Evolutionary conservation across 192 early-diverging fungal genomes (phyloP), one percentile per base, ranked within the genome.

Genomic region (Spizellomyces sp.): DNA sequence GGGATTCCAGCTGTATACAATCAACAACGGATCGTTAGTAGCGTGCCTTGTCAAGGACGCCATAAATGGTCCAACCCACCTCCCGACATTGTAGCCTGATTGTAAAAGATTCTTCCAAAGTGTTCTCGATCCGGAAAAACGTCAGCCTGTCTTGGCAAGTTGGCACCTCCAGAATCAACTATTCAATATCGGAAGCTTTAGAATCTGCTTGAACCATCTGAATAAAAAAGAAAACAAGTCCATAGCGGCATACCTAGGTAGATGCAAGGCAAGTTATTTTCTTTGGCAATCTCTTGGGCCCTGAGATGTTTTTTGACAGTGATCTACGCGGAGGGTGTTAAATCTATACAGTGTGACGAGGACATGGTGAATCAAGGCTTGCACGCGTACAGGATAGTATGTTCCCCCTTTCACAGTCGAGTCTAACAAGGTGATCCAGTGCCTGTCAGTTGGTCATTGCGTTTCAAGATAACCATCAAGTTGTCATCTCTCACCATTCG

Each of bases 371-470:
- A 12, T 59, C 21, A 7, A 3, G 57, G 47, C 46, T 43, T 2
- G 12, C 42, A 19, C 45, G 15, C 70, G 21, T 61, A 90, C 88
- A 66, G 96, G 96, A 71, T 94, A 98, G 82, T 98, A 98, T 52
- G 94, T 91, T 64, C 96, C 96, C 74, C 96, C 96, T 83, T 98
- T 98, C 63, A 98, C 96, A 1, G 96, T 98, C 4, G 94, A 91
- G 78, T 98, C 95, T 79, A 54, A 10, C 21, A 36, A 36, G 27
- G 27, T 36, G 27, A 22, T 48, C 15, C 9, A 41, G 58, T 9
- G 21, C 1, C 48, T 9, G 48, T 56, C 66, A 1, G 42, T 21
- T n/a, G 1, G 15, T 67, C 15, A 42, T 50, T 58, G 3, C 19
- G 42, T 36, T 48, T 43, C 57, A 47, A 19, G 48, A 46, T 36